phyloP scores from a whole-genome alignment of 495 filamentous ascomycete genomes.

The Evernia prunastri region DNA sequence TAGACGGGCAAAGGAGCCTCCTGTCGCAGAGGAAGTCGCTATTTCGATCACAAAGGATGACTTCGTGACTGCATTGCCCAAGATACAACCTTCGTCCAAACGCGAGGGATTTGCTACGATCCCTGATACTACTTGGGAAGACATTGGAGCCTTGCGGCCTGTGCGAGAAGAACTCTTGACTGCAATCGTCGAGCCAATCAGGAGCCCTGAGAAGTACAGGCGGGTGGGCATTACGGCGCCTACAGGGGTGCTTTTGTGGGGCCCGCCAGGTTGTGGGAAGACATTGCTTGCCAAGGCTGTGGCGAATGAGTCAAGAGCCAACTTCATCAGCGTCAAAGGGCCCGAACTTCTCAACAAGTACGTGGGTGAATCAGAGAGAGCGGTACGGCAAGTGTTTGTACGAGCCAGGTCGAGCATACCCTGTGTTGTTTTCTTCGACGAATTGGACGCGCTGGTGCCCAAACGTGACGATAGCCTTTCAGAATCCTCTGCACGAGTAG shows the following conservation, averaged over 20 bases:
- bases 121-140: slow-evolving; percentile 91
- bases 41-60: slow-evolving; percentile 52
- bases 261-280: slow-evolving; percentile 94
- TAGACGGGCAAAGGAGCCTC: slow-evolving; percentile 44
- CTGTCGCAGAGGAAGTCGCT: slow-evolving; percentile 37
- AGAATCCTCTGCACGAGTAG: slow-evolving; percentile 80
- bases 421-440: slow-evolving; percentile 97
- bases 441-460: slow-evolving; percentile 88
- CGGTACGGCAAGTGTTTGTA: slow-evolving; percentile 86
- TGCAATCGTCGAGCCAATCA: slow-evolving; percentile 90
- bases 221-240: slow-evolving; percentile 81
- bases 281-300: slow-evolving; percentile 94
- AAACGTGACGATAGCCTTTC: slow-evolving; percentile 72
- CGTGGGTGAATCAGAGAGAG: slow-evolving; percentile 89
- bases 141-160: slow-evolving; percentile 77
- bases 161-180: slow-evolving; percentile 78
- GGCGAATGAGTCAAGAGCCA: slow-evolving; percentile 89
- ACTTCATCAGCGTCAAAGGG: slow-evolving; percentile 97
- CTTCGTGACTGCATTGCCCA: slow-evolving; percentile 70
- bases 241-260: slow-evolving; percentile 91
- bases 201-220: slow-evolving; percentile 70
- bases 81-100: slow-evolving; percentile 87
- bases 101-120: slow-evolving; percentile 96
- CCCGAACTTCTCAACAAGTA: slow-evolving; percentile 93
- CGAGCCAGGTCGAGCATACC: slow-evolving; percentile 80